phyloP scores from a whole-genome alignment of 2,329 filamentous ascomycete genomes.

The Ceratocystis eucalypticola region DNA sequence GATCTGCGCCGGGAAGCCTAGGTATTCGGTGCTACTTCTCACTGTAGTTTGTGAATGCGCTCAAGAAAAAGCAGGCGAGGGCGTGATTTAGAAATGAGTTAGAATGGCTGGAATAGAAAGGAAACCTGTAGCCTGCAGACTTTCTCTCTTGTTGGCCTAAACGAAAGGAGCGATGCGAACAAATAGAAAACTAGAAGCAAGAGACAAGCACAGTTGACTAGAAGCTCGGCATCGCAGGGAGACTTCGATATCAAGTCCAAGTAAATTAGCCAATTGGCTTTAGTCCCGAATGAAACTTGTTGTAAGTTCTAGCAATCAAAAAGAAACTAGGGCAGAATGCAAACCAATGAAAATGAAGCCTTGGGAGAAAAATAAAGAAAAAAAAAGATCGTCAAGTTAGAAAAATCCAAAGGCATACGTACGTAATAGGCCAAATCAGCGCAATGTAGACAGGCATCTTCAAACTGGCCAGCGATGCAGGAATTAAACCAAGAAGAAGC shows the following conservation, averaged over 20 bases:
- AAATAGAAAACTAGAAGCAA: neutral
- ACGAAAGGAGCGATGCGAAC: neutral
- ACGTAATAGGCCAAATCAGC: conserved; percentile 3
- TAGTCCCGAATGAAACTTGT: neutral
- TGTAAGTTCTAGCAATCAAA: neutral
- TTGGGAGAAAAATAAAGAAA: neutral
- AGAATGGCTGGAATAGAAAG: neutral
- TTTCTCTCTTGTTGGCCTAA: neutral
- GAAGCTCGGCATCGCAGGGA: conserved; percentile 1
- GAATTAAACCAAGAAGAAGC: neutral
- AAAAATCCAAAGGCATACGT: neutral
- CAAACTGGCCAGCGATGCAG: conserved; percentile 15
- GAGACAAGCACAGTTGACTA: neutral
- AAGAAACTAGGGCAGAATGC: neutral
- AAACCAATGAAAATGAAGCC: neutral
- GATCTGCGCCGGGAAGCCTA: neutral
- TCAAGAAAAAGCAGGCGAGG: neutral
- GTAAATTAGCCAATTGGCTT: neutral
- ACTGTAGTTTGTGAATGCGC: neutral
- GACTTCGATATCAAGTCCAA: neutral
- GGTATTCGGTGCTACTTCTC: neutral
- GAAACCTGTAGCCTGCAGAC: conserved; percentile 3
- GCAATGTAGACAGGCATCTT: neutral
- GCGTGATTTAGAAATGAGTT: neutral
- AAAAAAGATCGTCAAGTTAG: neutral